Conservation (phyloP, 805 yeast genomes). For the Clavispora santaluciae region DNA sequence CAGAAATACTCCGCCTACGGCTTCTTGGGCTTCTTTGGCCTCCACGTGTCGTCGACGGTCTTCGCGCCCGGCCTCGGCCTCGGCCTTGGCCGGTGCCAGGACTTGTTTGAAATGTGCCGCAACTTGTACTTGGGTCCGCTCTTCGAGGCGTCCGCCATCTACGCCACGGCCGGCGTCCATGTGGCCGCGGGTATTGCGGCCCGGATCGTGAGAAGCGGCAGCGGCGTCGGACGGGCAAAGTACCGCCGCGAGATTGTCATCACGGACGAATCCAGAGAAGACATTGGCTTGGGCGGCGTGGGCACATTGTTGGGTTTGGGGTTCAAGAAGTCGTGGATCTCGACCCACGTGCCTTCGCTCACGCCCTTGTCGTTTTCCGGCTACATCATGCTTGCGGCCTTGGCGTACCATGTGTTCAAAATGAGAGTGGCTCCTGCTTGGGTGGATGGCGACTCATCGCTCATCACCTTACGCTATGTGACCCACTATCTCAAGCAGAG, state of each 20-base stretch:
- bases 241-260: conserved; percentile 15
- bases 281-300: conserved; percentile 60
- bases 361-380: conserved; percentile 60
- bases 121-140: conserved; percentile 52
- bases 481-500: conserved; percentile 20
- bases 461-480: conserved; percentile 49
- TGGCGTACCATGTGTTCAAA: conserved; percentile 43
- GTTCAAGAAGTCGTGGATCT: conserved; percentile 41
- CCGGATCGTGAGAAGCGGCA: conserved; percentile 22
- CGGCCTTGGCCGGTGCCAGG: conserved; percentile 43
- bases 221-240: conserved; percentile 16
- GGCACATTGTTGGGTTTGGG: conserved; percentile 54
- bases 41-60: conserved; percentile 54
- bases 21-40: conserved; percentile 49
- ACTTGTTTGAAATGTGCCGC: conserved; percentile 55
- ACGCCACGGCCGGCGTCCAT: conserved; percentile 46
- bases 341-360: conserved; percentile 42
- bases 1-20: conserved; percentile 63
- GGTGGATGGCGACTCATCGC: conserved; percentile 62
- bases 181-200: conserved; percentile 48
- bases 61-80: conserved; percentile 45
- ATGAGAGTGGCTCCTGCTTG: conserved; percentile 47
- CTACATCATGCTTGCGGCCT: conserved; percentile 42
- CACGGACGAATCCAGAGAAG: conserved; percentile 34
- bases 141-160: conserved; percentile 46